Evolutionary conservation across 305 asterid species (phyloP), one percentile per base, ranked within the genome.

Genomic region (Ruellia speciosa): DNA sequence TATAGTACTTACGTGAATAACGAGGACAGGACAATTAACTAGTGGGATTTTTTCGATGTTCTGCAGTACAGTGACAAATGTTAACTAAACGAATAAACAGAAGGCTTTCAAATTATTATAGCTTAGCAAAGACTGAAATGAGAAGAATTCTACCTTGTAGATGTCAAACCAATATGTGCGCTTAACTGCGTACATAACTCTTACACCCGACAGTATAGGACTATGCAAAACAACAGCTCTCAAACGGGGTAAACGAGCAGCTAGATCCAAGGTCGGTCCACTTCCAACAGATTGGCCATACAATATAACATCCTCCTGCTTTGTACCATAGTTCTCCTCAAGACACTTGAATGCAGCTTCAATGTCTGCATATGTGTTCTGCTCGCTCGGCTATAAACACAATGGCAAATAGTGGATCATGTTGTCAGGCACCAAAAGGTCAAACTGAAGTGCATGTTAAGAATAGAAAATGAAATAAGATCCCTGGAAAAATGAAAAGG

Each of bases 251-350:
- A 81, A 62, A 60, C 95, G 95, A 68, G 90, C 76, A 6, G 95
- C 90, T 24, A 90, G 81, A 66, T 87, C 93, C 76, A 90, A 76
- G 54, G 96, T 82, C 6, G 96, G 97, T 11, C 97, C 97, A 63
- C 97, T 90, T 17, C 97, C 97, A 28, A 90, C 96, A 8, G 97
- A 90, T 65, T 90, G 97, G 45, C 97, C 97, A 18, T 87, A 90
- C 17, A 90, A 77, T 62, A 90, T 84, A 18, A 90, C 70, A 41
- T 87, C 94, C 70, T 90, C 96, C 65, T 87, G 96, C 71, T 84
- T 90, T 16, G 93, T 79, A 45, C 94, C 90, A 66, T 90, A 90
- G 67, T 78, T 84, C 83, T 89, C 97, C 75, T 89, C 97, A 18
- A 89, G 93, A 70, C 93, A 89, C 81, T 87, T 90, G 47, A 79